Base-by-base conservation (phyloP, 257 asterid species). In the Solanum ahanhuiri region DNA sequence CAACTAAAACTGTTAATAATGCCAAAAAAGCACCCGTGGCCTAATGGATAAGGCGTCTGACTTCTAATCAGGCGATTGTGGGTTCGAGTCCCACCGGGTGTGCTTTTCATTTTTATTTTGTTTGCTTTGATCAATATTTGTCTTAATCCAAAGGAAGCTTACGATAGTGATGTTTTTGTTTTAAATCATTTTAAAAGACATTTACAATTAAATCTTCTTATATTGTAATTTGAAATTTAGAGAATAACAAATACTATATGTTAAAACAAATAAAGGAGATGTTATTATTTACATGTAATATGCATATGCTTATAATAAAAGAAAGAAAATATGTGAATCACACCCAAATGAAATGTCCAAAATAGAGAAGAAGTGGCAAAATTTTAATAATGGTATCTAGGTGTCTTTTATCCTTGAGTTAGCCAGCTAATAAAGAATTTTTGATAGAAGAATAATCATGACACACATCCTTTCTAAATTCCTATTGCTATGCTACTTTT, bases 31-130 rank as follows among this genome's bases (percentile, higher is more conserved):
- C 76, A 31, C 37, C 63, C 91, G 90, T 89, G 92, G 93, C 91
- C 91, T 91, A 89, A 91, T 88, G 91, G 92, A 91, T 85, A 89
- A 89, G 92, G 90, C 91, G 92, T 88, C 93, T 89, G 91, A 91
- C 93, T 91, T 91, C 91, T 88, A 91, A 91, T 91, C 92, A 89
- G 91, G 88, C 92, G 93, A 91, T 88, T 89, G 92, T 91, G 93
- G 91, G 91, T 87, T 88, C 88, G 92, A 91, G 91, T 91, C 92
- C 92, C 91, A 88, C 92, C 90, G 90, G 91, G 45, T 33, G 28
- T 34, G 79, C 11, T 37, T 7, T 37, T 7, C 41, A 37, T 45
- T 48, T 48, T 51, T 51, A 5, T 51, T 48, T 51, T 51, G 60
- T 51, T 5, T 51, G n/a, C 60, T 0, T 2, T 45, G 57, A 45